A percentile compares a stretch with the other conserved stretches of the same genome.
These are phyloP conservation scores for Magnolia changhungtana DNA, from an alignment of 164 flowering plant genomes.

Conservation along the genomic window DNA sequence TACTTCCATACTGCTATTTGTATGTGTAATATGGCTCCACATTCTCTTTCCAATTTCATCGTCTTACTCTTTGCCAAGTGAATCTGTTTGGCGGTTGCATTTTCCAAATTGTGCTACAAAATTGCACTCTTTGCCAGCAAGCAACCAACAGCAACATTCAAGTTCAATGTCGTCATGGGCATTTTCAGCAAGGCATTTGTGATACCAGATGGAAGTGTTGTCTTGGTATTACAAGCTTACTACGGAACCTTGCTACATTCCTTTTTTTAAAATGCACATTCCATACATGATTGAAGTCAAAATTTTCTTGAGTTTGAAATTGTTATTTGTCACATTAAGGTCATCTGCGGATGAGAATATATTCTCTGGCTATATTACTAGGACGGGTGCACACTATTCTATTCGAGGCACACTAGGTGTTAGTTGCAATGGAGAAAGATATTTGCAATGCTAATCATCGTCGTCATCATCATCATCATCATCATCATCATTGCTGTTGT, in stretches of 20 bases:
- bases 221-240: slow-evolving; percentile 18
- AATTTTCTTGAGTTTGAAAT: background rate
- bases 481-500: background rate
- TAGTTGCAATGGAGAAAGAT: background rate
- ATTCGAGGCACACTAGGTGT: background rate
- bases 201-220: slow-evolving; percentile 11
- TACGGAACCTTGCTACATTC: slow-evolving; percentile 28
- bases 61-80: background rate
- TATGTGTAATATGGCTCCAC: background rate
- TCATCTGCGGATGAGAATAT: no score
- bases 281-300: background rate
- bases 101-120: slow-evolving; percentile 74
- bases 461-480: no score
- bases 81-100: slow-evolving; percentile 39
- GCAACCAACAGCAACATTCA: slow-evolving; percentile 54
- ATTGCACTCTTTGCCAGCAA: slow-evolving; percentile 77
- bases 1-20: background rate
- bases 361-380: background rate
- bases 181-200: slow-evolving; percentile 18
- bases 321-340: no score
- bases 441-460: background rate
- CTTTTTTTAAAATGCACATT: background rate
- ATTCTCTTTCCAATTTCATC: background rate
- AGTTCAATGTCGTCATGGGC: background rate
- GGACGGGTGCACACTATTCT: background rate